These are phyloP conservation scores for Amoebophrya sp. DNA, from an alignment of 169 alveolate genomes.

Conservation along the genomic window DNA sequence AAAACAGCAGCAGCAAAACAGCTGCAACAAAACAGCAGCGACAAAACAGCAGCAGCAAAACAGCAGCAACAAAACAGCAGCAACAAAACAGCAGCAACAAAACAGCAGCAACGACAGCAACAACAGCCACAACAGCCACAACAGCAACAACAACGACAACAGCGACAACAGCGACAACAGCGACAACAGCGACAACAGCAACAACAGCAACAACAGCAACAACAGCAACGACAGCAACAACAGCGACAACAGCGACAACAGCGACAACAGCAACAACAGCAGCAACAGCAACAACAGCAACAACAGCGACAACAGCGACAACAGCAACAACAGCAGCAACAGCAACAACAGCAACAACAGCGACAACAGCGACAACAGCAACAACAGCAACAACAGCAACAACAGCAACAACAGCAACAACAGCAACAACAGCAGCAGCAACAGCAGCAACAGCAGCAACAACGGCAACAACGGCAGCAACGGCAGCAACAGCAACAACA, in stretches of 20 bases:
- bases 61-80: no score
- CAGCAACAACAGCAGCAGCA: no score
- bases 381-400: conserved; percentile 3
- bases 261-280: not conserved
- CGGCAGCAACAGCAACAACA: no score
- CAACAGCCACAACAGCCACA: no score
- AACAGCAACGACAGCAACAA: not conserved
- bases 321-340: not conserved
- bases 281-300: not conserved
- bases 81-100: no score
- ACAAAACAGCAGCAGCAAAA: no score
- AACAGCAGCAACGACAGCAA: no score
- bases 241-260: not conserved
- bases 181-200: not conserved
- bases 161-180: not conserved
- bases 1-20: no score
- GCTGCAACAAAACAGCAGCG: no score
- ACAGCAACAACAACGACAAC: conserved; percentile 12
- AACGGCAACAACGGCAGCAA: no score
- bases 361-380: not conserved
- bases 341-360: not conserved
- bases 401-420: not conserved
- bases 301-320: not conserved
- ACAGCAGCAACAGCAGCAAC: no score
- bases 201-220: not conserved